Evolutionary conservation across 139 green algal genomes (phyloP).

Genomic region (Chlamydomonas asymmetrica): DNA sequence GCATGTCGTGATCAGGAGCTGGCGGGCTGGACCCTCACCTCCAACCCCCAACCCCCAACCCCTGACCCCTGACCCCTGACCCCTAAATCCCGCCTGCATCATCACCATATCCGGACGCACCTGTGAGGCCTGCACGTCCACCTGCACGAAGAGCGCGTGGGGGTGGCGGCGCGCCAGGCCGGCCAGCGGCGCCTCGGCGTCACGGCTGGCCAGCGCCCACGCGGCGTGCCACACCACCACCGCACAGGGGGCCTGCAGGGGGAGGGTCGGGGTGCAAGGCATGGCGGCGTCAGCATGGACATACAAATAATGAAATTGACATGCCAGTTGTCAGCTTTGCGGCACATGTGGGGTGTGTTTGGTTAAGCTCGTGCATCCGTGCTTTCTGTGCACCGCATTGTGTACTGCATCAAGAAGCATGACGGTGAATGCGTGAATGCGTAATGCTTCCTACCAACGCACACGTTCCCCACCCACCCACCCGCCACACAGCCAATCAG

Average conservation of each 20-base stretch:
- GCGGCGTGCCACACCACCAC: conserved; percentile 61
- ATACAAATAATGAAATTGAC: no score
- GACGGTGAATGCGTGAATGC: no score
- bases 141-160: conserved; percentile 27
- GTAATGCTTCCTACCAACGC: no score
- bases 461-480: no score
- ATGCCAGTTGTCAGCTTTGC: no score
- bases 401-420: no score
- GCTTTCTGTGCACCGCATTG: no score
- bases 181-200: conserved; percentile 15
- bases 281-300: background rate
- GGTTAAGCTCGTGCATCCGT: no score
- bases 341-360: no score
- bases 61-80: background rate
- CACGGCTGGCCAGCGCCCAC: conserved; percentile 49
- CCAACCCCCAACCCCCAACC: background rate
- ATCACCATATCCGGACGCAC: conserved; percentile 58
- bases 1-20: background rate
- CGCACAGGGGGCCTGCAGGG: background rate
- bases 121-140: conserved; percentile 52
- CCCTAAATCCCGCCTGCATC: background rate
- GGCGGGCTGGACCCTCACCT: background rate
- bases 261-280: background rate
- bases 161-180: conserved; percentile 27
- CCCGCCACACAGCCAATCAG: no score